Percentiles rank a stretch among this genome's conserved stretches.
Evolutionary conservation across 768 basidiomycete genomes (phyloP).

Genomic region (Cystobasidium ongulense): DNA sequence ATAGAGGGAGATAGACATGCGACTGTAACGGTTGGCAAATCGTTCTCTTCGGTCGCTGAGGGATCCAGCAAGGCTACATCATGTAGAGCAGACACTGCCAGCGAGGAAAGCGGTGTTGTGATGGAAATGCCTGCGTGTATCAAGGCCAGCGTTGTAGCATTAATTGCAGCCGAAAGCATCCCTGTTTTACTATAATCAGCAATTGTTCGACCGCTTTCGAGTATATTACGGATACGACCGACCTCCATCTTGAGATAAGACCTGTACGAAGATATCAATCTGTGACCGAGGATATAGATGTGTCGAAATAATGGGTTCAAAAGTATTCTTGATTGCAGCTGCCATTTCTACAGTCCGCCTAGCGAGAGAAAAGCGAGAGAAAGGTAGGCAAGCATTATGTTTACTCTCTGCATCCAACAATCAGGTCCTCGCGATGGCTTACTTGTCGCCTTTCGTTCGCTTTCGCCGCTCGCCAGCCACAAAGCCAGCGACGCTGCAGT

Average conservation of each 20-base stretch:
- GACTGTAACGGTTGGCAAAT: conserved; percentile 77
- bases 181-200: conserved; percentile 46
- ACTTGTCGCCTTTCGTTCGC: conserved; percentile 33
- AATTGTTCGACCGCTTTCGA: background rate
- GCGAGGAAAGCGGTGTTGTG: conserved; percentile 79
- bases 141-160: conserved; percentile 86
- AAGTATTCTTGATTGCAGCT: conserved; percentile 79
- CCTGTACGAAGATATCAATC: conserved; percentile 87
- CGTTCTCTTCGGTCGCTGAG: conserved; percentile 78
- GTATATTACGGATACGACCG: conserved; percentile 20
- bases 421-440: background rate
- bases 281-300: conserved; percentile 85
- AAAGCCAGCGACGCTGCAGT: conserved; percentile 80
- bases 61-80: conserved; percentile 76
- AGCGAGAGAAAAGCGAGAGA: conserved; percentile 17
- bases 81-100: conserved; percentile 59
- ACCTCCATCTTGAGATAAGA: conserved; percentile 83
- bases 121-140: conserved; percentile 83
- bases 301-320: conserved; percentile 88
- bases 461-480: conserved; percentile 29
- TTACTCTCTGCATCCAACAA: background rate
- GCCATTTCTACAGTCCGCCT: conserved; percentile 58
- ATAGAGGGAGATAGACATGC: conserved; percentile 67
- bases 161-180: conserved; percentile 80
- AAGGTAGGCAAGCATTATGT: too few relatives aligned